Base-by-base conservation (phyloP, 306 rosid species). In the Acmispon strigosus region DNA sequence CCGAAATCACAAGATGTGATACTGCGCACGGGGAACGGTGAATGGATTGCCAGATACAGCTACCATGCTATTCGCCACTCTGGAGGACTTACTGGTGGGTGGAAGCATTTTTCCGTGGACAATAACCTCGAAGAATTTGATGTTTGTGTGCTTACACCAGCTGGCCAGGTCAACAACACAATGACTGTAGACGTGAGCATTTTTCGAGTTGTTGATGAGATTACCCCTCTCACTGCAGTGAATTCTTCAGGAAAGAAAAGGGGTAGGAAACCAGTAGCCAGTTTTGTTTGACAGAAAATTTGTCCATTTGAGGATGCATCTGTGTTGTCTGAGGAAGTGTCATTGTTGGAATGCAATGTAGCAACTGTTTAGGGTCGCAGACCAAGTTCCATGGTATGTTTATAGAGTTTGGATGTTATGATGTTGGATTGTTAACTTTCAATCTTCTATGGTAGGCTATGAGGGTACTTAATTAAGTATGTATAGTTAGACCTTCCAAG, bases 51-150 rank as follows among this genome's bases (percentile, higher is more conserved):
- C 17, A 84, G 48, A 72, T 88, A 76, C 72, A 72, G 44, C 73
- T 83, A 2, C 22, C 62, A 72, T 22, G 18, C 4, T 16, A 12
- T 2, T 27, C 88, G 92, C 11, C 44, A 22, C 4, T 74, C 11
- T 3, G 85, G 94, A 32, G 96, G 90, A 16, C 73, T 90, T 20
- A 41, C 82, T 11, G 79, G 86, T 41, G 94, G 96, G 17, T 90
- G 96, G 94, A 88, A 84, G 47, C 69, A 64, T 57, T 90, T 88
- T 69, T 68, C 83, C 0, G 10, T 84, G 8, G 94, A 86, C 52
- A 90, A 88, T 48, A 84, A 86, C 78, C 83, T 90, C 18, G 92
- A 90, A 74, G 88, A 82, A 67, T 81, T 36, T 27, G 96, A 90
- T 69, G 88, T 83, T 7, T 87, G 93, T 14, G 74, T 90, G 69